Evolutionary conservation across 116 monocot genomes (phyloP).

Genomic region (Trichopus zeylanicus): DNA sequence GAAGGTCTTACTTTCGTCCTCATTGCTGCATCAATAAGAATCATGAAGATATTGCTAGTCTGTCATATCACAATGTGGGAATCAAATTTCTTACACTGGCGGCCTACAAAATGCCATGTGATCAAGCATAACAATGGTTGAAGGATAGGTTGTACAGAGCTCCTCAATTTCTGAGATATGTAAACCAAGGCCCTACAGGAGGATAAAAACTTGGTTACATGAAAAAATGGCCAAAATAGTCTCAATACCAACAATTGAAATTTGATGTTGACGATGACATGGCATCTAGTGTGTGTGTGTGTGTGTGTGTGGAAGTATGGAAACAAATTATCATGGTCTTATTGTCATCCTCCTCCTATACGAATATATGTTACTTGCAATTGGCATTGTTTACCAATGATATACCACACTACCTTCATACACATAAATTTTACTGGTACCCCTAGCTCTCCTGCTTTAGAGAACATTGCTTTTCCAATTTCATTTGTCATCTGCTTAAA

Average conservation of each 20-base stretch:
- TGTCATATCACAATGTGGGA: neutral
- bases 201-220: neutral
- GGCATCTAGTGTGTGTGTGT: neutral
- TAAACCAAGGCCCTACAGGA: conserved; percentile 55
- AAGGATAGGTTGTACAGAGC: conserved; percentile 60
- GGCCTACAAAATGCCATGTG: conserved; percentile 85
- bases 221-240: neutral
- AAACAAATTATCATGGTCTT: no score
- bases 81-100: conserved; percentile 36
- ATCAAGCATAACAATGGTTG: conserved; percentile 72
- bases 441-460: conserved; percentile 81
- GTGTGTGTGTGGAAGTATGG: neutral
- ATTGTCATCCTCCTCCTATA: no score
- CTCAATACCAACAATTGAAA: neutral
- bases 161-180: conserved; percentile 72
- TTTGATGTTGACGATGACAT: no score
- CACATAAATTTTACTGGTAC: conserved; percentile 75
- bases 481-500: conserved; percentile 74
- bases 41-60: neutral
- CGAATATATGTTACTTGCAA: neutral
- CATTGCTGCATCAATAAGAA: conserved; percentile 40
- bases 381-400: neutral
- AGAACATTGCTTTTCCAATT: conserved; percentile 64
- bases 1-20: conserved; percentile 38
- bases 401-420: conserved; percentile 42